Conservation (phyloP, 805 yeast genomes). For the Candida piceae region DNA sequence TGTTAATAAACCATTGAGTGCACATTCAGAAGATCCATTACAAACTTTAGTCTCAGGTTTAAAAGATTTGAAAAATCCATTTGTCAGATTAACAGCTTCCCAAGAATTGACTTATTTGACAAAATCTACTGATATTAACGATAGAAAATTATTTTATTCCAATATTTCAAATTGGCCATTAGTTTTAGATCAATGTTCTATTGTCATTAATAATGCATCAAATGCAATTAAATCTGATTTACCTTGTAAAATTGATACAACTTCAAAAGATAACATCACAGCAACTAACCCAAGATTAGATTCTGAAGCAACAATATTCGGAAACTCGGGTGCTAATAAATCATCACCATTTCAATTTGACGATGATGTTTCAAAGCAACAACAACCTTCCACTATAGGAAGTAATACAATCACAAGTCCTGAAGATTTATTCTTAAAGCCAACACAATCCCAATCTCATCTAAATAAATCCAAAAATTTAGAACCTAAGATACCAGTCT, state of each 20-base stretch:
- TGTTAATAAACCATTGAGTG: slow-evolving; percentile 56
- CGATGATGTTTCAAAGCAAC: slow-evolving; percentile 2
- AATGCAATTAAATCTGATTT: slow-evolving; percentile 22
- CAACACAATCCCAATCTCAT: background rate
- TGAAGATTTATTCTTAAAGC: slow-evolving; percentile 11
- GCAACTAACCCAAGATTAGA: no score
- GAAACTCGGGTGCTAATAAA: slow-evolving; percentile 19
- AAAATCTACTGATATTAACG: slow-evolving; percentile 40
- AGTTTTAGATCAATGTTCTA: slow-evolving; percentile 55
- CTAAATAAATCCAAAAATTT: slow-evolving; percentile 2
- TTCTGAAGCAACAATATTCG: slow-evolving; percentile 18
- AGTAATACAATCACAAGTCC: slow-evolving; percentile 2
- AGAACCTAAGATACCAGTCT: background rate
- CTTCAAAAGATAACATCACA: no score
- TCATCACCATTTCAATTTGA: slow-evolving; percentile 14
- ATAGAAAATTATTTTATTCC: slow-evolving; percentile 51
- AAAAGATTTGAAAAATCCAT: slow-evolving; percentile 40
- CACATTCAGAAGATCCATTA: slow-evolving; percentile 55
- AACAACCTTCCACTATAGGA: background rate
- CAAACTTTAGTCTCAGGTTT: slow-evolving; percentile 62
- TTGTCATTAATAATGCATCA: slow-evolving; percentile 40
- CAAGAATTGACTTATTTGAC: slow-evolving; percentile 70
- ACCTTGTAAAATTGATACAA: slow-evolving; percentile 3
- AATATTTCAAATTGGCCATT: slow-evolving; percentile 46
- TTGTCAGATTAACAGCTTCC: slow-evolving; percentile 61